Evolutionary conservation across 2,329 filamentous ascomycete genomes (phyloP), one percentile per base, ranked within the genome.

Genomic region (Colletotrichum sp.): DNA sequence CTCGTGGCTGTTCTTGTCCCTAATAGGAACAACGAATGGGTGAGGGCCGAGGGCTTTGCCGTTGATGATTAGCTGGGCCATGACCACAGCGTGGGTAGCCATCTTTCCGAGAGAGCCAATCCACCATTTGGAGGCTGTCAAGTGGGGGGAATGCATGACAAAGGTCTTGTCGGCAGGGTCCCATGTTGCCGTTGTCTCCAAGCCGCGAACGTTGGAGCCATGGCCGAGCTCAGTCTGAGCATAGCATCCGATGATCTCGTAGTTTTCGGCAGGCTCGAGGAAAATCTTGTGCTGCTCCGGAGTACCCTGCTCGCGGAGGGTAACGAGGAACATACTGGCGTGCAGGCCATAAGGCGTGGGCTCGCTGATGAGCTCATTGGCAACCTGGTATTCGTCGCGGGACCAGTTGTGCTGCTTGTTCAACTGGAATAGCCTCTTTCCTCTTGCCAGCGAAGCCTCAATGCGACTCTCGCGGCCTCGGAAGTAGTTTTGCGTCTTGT

Each of bases 91-190:
- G 80, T 95, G 89, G 82, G 95, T 96, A 60, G 94, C 94, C 4
- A 93, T 93, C 79, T 93, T 89, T 67, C 94, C 94, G 5, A 96
- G 88, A 13, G 93, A 94, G 2, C 94, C 94, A 79, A 95, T 95
- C 94, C 94, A 96, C 94, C 94, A 96, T 82, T 96, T 96, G 38
- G 93, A 93, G 1, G 94, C 91, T 3, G 94, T 96, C 71, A 96
- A 87, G 76, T 91, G 88, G 12, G 94, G 94, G 1, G 93, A 95
- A 83, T 96, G 92, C 43, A 96, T 88, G 16, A 88, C 93, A 80
- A 96, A 96, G 5, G 92, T 94, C 88, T 94, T 93, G 83, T 95
- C 93, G 7, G 92, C 87, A 0, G 91, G 86, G 80, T 94, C 93
- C 93, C 93, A 96, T 1, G 91, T 95, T 2, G 93, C 93, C 0